Conservation (phyloP, 2,329 filamentous ascomycete species). For the Boeremia lycopersici region DNA sequence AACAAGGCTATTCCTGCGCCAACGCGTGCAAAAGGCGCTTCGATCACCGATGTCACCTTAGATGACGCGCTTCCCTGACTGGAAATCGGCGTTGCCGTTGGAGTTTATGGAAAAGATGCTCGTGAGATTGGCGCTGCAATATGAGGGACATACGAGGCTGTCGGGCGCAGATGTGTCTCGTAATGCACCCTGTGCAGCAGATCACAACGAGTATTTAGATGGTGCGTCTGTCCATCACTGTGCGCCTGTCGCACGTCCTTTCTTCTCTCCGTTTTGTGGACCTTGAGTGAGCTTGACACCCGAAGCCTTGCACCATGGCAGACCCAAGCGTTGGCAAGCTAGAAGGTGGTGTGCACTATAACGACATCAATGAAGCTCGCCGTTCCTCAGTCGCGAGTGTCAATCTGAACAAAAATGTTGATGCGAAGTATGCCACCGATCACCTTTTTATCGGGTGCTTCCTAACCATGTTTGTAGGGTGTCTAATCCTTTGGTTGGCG, state of each 20-base stretch:
- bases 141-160: not conserved
- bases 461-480: constrained; percentile 47
- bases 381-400: constrained; percentile 21
- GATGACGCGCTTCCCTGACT: not conserved
- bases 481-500: constrained; percentile 60
- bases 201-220: constrained; percentile 12
- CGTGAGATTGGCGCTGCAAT: constrained; percentile 5
- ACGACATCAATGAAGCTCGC: constrained; percentile 12
- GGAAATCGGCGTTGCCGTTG: constrained; percentile 4
- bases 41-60: not conserved
- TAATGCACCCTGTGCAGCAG: not conserved
- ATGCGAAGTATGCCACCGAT: constrained; percentile 28
- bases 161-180: not conserved
- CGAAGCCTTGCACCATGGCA: constrained; percentile 6
- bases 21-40: not conserved
- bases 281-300: not conserved
- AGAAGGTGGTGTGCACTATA: constrained; percentile 2
- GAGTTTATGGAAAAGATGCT: constrained; percentile 1
- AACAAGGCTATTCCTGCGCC: constrained; percentile 1
- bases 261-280: not conserved
- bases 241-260: not conserved
- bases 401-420: constrained; percentile 20
- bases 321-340: constrained; percentile 14
- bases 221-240: not conserved
- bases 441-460: no score